phyloP scores from a whole-genome alignment of 192 early-diverging fungal genomes.

The Backusella sp. region DNA sequence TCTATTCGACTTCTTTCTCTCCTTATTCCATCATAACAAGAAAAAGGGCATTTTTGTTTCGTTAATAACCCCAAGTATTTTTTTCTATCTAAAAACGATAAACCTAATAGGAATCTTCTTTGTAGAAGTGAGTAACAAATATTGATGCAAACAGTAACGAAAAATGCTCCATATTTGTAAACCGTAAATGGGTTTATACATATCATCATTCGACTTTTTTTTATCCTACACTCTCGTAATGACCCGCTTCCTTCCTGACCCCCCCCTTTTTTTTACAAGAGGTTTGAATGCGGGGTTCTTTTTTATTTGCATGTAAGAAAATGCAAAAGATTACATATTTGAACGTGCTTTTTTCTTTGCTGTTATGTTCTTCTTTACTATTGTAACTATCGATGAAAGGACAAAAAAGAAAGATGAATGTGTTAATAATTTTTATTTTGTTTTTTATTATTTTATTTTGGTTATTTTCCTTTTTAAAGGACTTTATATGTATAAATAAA shows the following conservation, averaged over 20 bases:
- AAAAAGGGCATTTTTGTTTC: not conserved
- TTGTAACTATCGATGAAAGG: not conserved
- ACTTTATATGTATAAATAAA: not conserved
- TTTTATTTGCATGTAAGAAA: not conserved
- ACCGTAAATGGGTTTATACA: not conserved
- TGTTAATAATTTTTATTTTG: not conserved
- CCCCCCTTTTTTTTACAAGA: not conserved
- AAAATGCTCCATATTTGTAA: not conserved
- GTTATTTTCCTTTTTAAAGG: too few relatives aligned
- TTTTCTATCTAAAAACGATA: not conserved
- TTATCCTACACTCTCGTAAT: not conserved
- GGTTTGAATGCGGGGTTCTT: not conserved
- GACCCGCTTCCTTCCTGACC: not conserved
- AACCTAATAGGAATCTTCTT: not conserved
- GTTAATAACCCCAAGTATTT: not conserved
- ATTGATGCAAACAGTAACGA: not conserved
- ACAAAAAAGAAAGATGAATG: not conserved
- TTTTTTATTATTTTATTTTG: not conserved
- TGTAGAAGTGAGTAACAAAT: not conserved
- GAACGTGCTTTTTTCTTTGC: not conserved
- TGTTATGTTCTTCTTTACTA: too few relatives aligned
- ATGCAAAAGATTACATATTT: not conserved
- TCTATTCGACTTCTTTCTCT: not conserved
- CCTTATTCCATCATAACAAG: not conserved
- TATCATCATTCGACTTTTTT: conserved; percentile 1